Evolutionary conservation across 2,329 filamentous ascomycete genomes (phyloP).

Genomic region (Colletotrichum spaethianum): DNA sequence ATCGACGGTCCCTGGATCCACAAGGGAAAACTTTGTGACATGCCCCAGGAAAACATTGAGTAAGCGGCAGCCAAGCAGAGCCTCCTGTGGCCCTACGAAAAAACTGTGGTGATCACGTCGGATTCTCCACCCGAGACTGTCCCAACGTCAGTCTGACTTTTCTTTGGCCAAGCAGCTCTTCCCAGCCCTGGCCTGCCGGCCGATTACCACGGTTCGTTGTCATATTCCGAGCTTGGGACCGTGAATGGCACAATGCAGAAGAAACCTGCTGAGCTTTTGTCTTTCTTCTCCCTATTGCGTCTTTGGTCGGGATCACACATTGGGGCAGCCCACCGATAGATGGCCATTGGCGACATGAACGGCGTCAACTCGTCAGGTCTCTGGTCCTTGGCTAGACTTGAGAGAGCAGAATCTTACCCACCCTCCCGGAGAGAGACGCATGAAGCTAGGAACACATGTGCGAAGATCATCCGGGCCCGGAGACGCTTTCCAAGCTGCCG

Average conservation of each 20-base stretch:
- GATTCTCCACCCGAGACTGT: slow-evolving; percentile 35
- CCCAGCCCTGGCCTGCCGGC: not conserved
- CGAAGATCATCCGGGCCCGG: slow-evolving; percentile 36
- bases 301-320: not conserved
- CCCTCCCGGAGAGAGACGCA: slow-evolving; percentile 18
- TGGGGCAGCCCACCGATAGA: not conserved
- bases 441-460: slow-evolving; percentile 32
- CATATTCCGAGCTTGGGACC: not conserved
- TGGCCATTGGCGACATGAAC: slow-evolving; percentile 7
- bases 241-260: not conserved
- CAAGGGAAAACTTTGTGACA: not conserved
- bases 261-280: not conserved
- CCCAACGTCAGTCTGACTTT: slow-evolving; percentile 29
- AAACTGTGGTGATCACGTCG: slow-evolving; percentile 4
- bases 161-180: not conserved
- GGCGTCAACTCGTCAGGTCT: not conserved
- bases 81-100: slow-evolving; percentile 18
- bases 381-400: not conserved
- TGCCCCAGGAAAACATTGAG: not conserved
- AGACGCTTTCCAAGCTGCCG: slow-evolving; percentile 24
- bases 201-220: not conserved
- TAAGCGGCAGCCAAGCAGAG: slow-evolving; percentile 31
- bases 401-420: slow-evolving; percentile 12
- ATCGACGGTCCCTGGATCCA: not conserved
- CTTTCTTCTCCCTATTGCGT: not conserved